Evolutionary conservation across 1,139 yeast species (phyloP).

Genomic region (Diutina scorzettiae): DNA sequence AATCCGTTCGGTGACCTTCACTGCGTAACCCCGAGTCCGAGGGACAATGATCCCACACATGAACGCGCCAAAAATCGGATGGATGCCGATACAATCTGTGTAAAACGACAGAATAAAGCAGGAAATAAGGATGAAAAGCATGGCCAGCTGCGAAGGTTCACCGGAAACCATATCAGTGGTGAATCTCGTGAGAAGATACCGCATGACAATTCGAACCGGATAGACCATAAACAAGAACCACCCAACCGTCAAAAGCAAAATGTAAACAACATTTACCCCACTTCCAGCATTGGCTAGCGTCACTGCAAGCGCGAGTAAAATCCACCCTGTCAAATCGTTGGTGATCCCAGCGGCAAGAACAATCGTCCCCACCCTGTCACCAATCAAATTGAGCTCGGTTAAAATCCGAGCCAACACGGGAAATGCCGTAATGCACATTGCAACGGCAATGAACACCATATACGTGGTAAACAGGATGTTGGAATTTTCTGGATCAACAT

Average conservation of each 20-base stretch:
- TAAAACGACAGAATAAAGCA: conserved; percentile 61
- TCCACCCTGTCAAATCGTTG: conserved; percentile 77
- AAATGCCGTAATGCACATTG: conserved; percentile 73
- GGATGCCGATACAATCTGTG: conserved; percentile 74
- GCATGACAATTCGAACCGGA: conserved; percentile 41
- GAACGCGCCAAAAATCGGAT: conserved; percentile 74
- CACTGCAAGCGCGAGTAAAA: conserved; percentile 59
- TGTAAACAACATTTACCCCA: conserved; percentile 57
- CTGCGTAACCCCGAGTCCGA: conserved; percentile 61
- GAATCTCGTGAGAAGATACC: conserved; percentile 28
- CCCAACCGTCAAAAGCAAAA: conserved; percentile 48
- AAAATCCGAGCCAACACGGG: conserved; percentile 73
- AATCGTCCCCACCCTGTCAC: conserved; percentile 66
- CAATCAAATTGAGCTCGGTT: conserved; percentile 56
- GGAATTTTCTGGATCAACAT: conserved; percentile 19
- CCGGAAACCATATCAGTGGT: conserved; percentile 43
- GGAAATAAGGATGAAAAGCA: conserved; percentile 40
- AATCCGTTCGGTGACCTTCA: conserved; percentile 56
- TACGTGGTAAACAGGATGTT: conserved; percentile 53
- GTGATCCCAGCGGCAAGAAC: conserved; percentile 73
- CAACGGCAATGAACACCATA: conserved; percentile 69
- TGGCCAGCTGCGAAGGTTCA: conserved; percentile 51
- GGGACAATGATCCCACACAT: conserved; percentile 71
- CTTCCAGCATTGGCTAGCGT: conserved; percentile 64
- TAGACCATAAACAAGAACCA: conserved; percentile 52